Evolutionary conservation across 208 protist species (phyloP).

Genomic region (Trypanosoma avium): DNA sequence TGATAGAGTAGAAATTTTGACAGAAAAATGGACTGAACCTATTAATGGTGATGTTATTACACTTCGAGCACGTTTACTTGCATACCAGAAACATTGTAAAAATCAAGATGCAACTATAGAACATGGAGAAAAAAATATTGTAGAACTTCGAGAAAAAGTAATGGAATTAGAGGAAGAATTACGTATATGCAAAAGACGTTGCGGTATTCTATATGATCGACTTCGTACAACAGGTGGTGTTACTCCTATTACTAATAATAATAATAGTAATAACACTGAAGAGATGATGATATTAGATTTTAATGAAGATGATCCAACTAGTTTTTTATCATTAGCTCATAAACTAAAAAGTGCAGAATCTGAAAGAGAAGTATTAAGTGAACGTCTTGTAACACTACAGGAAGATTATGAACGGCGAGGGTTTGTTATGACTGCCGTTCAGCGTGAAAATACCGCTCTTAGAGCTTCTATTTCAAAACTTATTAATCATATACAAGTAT

Average conservation of each 20-base stretch:
- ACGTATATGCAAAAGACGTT: not conserved
- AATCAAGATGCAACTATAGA: conserved; percentile 21
- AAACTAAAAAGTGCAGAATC: not conserved
- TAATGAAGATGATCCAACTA: conserved; percentile 21
- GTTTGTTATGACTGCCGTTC: conserved; percentile 2
- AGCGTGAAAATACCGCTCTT: conserved; percentile 28
- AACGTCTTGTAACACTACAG: conserved; percentile 11
- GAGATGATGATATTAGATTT: not conserved
- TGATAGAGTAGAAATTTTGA: conserved; percentile 14
- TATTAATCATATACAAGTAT: conserved; percentile 16
- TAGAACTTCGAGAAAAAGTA: conserved; percentile 3
- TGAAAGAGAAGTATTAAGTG: conserved; percentile 3
- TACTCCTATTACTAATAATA: not conserved
- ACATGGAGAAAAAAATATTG: not conserved
- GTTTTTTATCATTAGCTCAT: conserved; percentile 10
- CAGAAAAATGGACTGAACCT: conserved; percentile 15
- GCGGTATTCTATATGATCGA: conserved; percentile 16
- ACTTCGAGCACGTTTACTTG: conserved; percentile 16
- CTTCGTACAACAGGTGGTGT: conserved; percentile 6
- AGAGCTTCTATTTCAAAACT: conserved; percentile 21
- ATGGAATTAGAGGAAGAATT: conserved; percentile 19
- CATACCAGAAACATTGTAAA: conserved; percentile 14
- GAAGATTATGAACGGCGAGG: conserved; percentile 22
- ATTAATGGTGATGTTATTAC: conserved; percentile 6
- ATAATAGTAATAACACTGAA: not conserved